These are phyloP conservation scores for Eucalyptus virginea DNA, from an alignment of 345 rosid species.

Conservation along the genomic window DNA sequence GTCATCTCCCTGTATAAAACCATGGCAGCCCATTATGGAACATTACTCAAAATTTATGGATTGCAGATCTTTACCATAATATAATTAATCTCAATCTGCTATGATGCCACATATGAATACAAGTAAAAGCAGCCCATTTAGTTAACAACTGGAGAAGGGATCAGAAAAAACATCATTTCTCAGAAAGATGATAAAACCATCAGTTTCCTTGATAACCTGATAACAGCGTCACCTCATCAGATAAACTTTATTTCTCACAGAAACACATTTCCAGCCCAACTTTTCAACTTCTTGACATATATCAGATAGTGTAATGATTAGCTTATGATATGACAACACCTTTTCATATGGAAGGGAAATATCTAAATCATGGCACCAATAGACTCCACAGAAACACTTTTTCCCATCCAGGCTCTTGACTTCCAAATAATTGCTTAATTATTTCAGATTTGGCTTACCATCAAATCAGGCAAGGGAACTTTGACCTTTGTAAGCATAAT, in stretches of 20 bases:
- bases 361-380: background rate
- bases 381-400: background rate
- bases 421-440: background rate
- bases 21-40: background rate
- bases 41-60: background rate
- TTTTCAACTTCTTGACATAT: background rate
- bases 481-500: slow-evolving; percentile 99
- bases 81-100: background rate
- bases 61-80: background rate
- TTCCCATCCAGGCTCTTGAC: background rate
- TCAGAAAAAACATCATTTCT: background rate
- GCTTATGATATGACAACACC: background rate
- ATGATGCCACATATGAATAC: background rate
- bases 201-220: background rate
- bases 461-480: slow-evolving; percentile 72
- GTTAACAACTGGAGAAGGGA: background rate
- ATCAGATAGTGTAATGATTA: background rate
- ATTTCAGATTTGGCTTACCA: slow-evolving; percentile 33
- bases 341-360: background rate
- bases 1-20: background rate
- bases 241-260: background rate
- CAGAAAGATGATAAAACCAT: background rate
- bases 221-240: background rate
- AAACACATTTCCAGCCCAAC: background rate
- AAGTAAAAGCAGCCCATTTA: background rate